Percentiles rank a stretch among this genome's conserved stretches.
Evolutionary conservation across 768 basidiomycete species (phyloP).

Genomic region (Mycena sanguinolenta): DNA sequence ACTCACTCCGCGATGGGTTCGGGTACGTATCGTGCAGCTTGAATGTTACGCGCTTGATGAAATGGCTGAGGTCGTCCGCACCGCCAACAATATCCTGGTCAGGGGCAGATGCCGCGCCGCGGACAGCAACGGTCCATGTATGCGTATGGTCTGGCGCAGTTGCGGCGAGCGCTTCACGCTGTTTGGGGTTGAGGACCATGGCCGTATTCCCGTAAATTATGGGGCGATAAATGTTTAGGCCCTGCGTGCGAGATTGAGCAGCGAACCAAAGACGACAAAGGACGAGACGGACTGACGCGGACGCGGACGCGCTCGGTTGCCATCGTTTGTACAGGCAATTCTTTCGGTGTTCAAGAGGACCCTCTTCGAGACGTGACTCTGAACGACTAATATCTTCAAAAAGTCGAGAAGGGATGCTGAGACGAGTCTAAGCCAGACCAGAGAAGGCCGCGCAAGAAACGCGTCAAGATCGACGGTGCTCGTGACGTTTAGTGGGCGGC

Average conservation of each 20-base stretch:
- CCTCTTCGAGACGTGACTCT: no score
- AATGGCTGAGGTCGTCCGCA: constrained; percentile 90
- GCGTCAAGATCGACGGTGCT: no score
- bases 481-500: no score
- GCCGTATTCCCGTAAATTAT: constrained; percentile 98
- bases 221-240: constrained; percentile 88
- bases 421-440: no score
- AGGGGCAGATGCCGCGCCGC: constrained; percentile 84
- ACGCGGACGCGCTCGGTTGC: constrained; percentile 78
- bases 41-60: constrained; percentile 97
- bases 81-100: constrained; percentile 88
- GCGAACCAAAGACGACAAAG: constrained; percentile 20
- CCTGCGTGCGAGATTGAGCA: constrained; percentile 59
- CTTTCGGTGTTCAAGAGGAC: no score
- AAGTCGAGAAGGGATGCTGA: no score
- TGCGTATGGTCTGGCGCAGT: constrained; percentile 88
- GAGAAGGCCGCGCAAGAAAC: no score
- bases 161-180: constrained; percentile 67
- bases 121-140: constrained; percentile 95
- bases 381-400: no score
- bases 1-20: constrained; percentile 89
- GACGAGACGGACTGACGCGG: constrained; percentile 66
- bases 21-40: constrained; percentile 97
- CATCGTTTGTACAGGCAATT: constrained; percentile 6
- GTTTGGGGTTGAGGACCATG: constrained; percentile 78